Evolutionary conservation across 2,329 filamentous ascomycete species (phyloP), one percentile per base, ranked within the genome.

Genomic region (Sordariomycetes sp.): DNA sequence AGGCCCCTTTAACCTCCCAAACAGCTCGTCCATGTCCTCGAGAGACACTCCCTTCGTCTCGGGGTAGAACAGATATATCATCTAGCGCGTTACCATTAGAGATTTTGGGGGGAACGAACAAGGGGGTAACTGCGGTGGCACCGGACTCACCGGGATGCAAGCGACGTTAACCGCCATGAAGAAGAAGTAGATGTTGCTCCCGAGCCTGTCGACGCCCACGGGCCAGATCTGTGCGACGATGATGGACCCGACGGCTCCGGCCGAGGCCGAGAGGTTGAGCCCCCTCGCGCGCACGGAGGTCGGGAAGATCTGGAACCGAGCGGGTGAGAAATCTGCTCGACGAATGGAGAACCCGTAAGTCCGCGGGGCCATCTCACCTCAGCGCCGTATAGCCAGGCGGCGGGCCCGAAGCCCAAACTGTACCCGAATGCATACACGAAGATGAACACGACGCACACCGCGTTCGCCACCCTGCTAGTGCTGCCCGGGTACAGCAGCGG

Each of bases 361-460:
- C 7, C 3, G 7, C 20, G n/a, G 7, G 37, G 18, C 18, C 37
- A 16, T 14, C 67, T 25, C 61, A 80, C 78, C 70, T 84, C 80
- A 0, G 79, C 75, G n/a, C 78, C 78, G 60, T 83, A 83, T 0
- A 83, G 78, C 80, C 80, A 84, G 0, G 79, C 73, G 1, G 79
- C 76, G 0, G 80, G 79, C 0, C 80, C 80, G 51, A 83, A 81
- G 0, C 80, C 79, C 61, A 83, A 71, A 55, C 77, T 81, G 64
- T 81, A 83, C 0, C 80, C 80, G 55, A 83, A 72, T 8, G 79
- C 78, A 65, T 81, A 84, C 51, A 83, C 68, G 64, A 83, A 83
- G 48, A 83, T 78, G 64, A 82, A 82, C 12, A 76, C 69, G 24
- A 82, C 74, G 63, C 79, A 82, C 3, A 71, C 65, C 52, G 77